These are phyloP conservation scores for Emiliania huxleyi DNA, from an alignment of 78 protist genomes.

Conservation along the genomic window DNA sequence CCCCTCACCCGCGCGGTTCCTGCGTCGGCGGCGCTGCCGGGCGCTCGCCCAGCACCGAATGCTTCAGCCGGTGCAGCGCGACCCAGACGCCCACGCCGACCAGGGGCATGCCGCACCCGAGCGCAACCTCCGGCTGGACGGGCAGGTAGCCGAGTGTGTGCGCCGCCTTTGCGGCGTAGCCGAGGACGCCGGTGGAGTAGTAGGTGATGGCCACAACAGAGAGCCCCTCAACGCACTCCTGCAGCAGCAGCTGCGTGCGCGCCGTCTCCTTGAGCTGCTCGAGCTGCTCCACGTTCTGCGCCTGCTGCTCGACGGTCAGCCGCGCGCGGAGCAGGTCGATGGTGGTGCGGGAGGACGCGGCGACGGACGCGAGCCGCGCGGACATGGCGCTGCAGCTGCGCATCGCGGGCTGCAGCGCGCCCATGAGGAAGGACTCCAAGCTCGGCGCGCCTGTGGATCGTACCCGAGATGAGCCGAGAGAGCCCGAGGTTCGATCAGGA, in stretches of 20 bases:
- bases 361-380: not conserved
- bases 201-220: slow-evolving; percentile 22
- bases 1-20: no score
- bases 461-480: no score
- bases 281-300: not conserved
- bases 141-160: not conserved
- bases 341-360: not conserved
- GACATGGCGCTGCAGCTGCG: not conserved
- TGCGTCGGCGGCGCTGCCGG: no score
- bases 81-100: not conserved
- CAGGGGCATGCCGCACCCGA: not conserved
- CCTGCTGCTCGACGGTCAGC: slow-evolving; percentile 11
- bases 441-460: no score
- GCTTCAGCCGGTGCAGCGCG: not conserved
- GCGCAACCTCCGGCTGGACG: not conserved
- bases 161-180: not conserved
- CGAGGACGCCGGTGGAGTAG: not conserved
- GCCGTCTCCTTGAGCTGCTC: not conserved
- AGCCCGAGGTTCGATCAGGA: no score
- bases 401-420: not conserved
- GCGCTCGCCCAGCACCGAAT: not conserved
- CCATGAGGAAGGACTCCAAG: not conserved
- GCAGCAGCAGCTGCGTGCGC: slow-evolving; percentile 17
- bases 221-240: slow-evolving; percentile 13
- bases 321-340: not conserved